Evolutionary conservation across 2,329 filamentous ascomycete genomes (phyloP), one percentile per base, ranked within the genome.

Genomic region (Fusarium hostae): DNA sequence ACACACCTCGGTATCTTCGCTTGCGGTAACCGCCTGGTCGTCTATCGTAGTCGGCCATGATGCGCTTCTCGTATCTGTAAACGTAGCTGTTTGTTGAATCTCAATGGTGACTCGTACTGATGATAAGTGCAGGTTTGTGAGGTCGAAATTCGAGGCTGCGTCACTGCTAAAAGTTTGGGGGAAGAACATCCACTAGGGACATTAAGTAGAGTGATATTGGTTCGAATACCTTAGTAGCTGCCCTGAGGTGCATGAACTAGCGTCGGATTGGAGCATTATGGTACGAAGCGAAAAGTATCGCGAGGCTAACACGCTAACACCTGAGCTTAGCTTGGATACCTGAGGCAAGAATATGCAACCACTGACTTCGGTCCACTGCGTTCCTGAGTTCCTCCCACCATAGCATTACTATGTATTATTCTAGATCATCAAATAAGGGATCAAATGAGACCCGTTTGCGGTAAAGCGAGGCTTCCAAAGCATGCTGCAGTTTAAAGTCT

Each of bases 1-100:
- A 66, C 75, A 69, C 44, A 95, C 94, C 94, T 92, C 93, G 88
- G 79, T 91, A 92, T 79, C 94, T 89, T 77, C 92, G 88, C 84
- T 97, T 97, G 80, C 92, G 90, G 76, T 87, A 82, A 67, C 88
- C 82, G 40, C 86, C 83, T 18, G 85, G 87, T 79, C 90, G 82
- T 71, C 87, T 84, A 71, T 89, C 87, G 80, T 88, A 84, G 75
- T 90, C 88, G 50, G 85, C 85, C 88, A 90, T 82, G 58, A 55
- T 77, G 64, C 48, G 65, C 55, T 75, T 62, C 50, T 73, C 45
- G 58, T 56, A 61, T 51, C 56, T 41, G 26, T 45, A 40, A 30
- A 24, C 69, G 40, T 56, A 30, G 47, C 24, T 52, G 20, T 41
- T 48, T 52, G 28, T 18, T 41, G 44, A 43, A 39, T 48, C 56